Percentiles rank a stretch among this genome's conserved stretches.
Evolutionary conservation across 495 filamentous ascomycete genomes (phyloP).

Genomic region (Hypoxylon lenormandii): DNA sequence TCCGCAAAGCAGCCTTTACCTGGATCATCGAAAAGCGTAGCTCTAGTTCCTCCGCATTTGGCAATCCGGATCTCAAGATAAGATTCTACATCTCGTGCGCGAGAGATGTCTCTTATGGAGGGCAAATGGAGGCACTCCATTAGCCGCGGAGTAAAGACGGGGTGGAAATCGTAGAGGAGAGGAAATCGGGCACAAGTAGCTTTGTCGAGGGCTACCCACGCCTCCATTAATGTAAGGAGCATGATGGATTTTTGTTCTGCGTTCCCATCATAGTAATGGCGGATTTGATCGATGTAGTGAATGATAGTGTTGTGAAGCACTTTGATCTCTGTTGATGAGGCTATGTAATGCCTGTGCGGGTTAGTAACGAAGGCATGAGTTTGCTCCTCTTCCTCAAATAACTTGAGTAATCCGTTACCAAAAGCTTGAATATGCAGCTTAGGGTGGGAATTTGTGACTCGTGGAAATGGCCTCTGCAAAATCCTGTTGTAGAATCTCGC

Average conservation of each 20-base stretch:
- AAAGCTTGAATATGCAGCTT: constrained; percentile 23
- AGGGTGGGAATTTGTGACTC: neutral
- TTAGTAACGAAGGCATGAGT: neutral
- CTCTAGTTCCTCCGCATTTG: constrained; percentile 15
- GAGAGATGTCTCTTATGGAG: constrained; percentile 54
- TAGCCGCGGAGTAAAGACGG: constrained; percentile 56
- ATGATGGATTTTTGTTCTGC: constrained; percentile 59
- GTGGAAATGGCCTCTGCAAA: neutral
- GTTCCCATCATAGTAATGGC: constrained; percentile 59
- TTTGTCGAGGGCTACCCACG: constrained; percentile 59
- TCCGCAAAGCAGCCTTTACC: constrained; percentile 59
- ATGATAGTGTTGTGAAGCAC: constrained; percentile 54
- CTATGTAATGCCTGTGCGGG: neutral
- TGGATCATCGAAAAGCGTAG: constrained; percentile 63
- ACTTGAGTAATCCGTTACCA: constrained; percentile 9
- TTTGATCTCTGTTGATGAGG: constrained; percentile 40
- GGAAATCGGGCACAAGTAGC: constrained; percentile 49
- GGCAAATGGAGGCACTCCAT: constrained; percentile 64
- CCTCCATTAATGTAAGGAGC: constrained; percentile 57
- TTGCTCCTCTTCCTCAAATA: constrained; percentile 29
- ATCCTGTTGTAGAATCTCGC: constrained; percentile 7
- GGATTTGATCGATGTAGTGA: constrained; percentile 52
- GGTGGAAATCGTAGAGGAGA: constrained; percentile 55
- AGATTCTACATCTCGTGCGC: constrained; percentile 58
- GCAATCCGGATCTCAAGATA: constrained; percentile 56